Base-by-base conservation (phyloP, 371 early-diverging fungal genomes). In the Chytridiales sp. region DNA sequence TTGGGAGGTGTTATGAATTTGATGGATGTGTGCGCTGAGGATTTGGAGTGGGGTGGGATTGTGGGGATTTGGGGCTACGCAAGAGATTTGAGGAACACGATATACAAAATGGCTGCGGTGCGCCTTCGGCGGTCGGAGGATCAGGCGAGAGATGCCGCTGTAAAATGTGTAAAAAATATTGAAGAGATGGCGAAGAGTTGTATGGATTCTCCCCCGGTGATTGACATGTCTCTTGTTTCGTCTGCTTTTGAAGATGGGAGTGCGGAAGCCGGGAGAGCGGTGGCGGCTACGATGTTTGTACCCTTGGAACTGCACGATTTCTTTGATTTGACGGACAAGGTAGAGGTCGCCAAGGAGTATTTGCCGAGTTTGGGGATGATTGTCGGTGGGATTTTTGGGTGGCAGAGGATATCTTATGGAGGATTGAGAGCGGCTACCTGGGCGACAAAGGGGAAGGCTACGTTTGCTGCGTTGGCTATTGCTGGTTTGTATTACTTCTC, bases 11-110 rank as follows among this genome's bases (percentile, higher is more conserved):
- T 86, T 40, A 78, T 87, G 34, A 84, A 86, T 34, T 63, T 81
- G 24, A 68, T 92, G 31, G 82, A 88, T 55, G 68, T 78, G 19
- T 81, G 82, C 22, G 80, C 82, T 44, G 78, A 84, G 17, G 76
- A 81, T 47, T 80, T 91, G 19, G 85, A 87, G 56, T 95, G 88
- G 74, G 82, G 84, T 19, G 94, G 96, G 24, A 64, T 93, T 48
- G 64, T 91, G 24, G 82, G 87, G 53, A 80, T 87, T 50, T 91
- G 91, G 90, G 82, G 85, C 59, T 95, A 93, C 69, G 92, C 94
- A 17, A 82, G 87, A 46, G 86, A 86, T 60, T 49, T 74, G 43
- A 49, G 76, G 5, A 68, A 70, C 42, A 48, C 65, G 22, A 58
- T 72, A 1, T 72, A 63, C 56, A 42, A 63, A 13, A 46, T 62